These are phyloP conservation scores for Globisporangium barbulae DNA, from an alignment of 352 stramenopile genomes.

Conservation along the genomic window DNA sequence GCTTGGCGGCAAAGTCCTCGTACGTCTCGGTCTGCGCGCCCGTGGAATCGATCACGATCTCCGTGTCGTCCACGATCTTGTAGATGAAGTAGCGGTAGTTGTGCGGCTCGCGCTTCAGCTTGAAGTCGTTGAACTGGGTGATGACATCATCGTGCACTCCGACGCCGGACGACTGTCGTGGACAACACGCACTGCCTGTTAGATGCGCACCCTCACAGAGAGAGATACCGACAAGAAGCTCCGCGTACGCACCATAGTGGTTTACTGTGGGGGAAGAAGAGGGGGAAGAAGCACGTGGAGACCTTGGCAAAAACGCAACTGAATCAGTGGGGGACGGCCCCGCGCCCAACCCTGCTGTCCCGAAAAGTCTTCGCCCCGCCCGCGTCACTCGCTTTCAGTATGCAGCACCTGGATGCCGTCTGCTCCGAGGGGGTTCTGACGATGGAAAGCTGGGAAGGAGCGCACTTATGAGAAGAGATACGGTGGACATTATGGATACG, in stretches of 20 bases:
- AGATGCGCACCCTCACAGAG: background rate
- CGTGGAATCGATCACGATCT: slow-evolving; percentile 92
- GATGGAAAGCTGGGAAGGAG: background rate
- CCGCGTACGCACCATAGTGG: slow-evolving; percentile 21
- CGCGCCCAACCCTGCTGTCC: background rate
- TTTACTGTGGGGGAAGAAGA: slow-evolving; percentile 11
- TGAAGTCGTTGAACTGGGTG: slow-evolving; percentile 94
- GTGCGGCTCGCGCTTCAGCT: slow-evolving; percentile 90
- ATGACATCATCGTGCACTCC: slow-evolving; percentile 91
- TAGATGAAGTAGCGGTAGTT: slow-evolving; percentile 96
- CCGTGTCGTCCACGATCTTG: slow-evolving; percentile 91
- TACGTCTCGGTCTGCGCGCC: slow-evolving; percentile 77
- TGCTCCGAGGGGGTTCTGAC: slow-evolving; percentile 2
- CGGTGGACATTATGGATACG: background rate
- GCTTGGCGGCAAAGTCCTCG: slow-evolving; percentile 85
- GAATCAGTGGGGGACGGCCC: slow-evolving; percentile 9
- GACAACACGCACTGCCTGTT: background rate
- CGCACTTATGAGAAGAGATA: background rate
- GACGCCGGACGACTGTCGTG: slow-evolving; percentile 90
- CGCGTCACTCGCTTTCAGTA: slow-evolving; percentile 25
- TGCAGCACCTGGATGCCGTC: background rate
- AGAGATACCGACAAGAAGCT: background rate
- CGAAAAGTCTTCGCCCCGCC: slow-evolving; percentile 1
- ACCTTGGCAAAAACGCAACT: slow-evolving; percentile 32
- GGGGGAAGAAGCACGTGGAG: slow-evolving; percentile 9